Evolutionary conservation across 2,329 filamentous ascomycete species (phyloP).

Genomic region (Fusarium staphyleae): DNA sequence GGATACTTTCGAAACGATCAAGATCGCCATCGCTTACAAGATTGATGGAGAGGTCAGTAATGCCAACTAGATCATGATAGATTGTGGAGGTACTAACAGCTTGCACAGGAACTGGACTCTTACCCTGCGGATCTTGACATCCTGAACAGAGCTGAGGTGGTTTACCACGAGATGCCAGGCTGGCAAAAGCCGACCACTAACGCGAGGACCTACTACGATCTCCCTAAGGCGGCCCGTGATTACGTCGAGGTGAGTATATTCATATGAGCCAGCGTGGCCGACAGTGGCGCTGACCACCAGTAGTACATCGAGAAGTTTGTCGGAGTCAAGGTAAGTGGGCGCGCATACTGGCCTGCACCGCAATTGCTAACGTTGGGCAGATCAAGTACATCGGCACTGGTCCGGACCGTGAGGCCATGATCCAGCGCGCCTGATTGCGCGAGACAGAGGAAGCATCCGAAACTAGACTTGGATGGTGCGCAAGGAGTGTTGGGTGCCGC

Average conservation of each 20-base stretch:
- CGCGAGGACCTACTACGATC: slow-evolving; percentile 62
- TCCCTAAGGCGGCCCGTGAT: slow-evolving; percentile 68
- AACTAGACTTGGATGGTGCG: slow-evolving; percentile 18
- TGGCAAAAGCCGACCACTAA: slow-evolving; percentile 70
- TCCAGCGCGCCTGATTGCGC: slow-evolving; percentile 46
- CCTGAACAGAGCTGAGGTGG: slow-evolving; percentile 64
- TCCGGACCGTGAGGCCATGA: slow-evolving; percentile 70
- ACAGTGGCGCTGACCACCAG: slow-evolving; percentile 17
- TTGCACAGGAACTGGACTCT: slow-evolving; percentile 46
- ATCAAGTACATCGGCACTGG: slow-evolving; percentile 73
- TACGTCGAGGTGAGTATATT: slow-evolving; percentile 61
- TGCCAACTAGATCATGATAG: slow-evolving; percentile 17
- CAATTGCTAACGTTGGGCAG: slow-evolving; percentile 36
- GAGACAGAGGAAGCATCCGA: slow-evolving; percentile 14
- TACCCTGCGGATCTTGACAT: slow-evolving; percentile 59
- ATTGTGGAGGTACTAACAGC: slow-evolving; percentile 41
- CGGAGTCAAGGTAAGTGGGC: slow-evolving; percentile 57
- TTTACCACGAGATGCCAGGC: slow-evolving; percentile 70
- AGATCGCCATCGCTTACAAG: slow-evolving; percentile 76
- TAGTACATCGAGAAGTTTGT: slow-evolving; percentile 70
- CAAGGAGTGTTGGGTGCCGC: slow-evolving; percentile 18
- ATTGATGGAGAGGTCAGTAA: slow-evolving; percentile 42
- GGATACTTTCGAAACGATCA: slow-evolving; percentile 76
- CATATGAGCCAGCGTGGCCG: slow-evolving; percentile 18
- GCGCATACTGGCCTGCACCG: slow-evolving; percentile 14